These are phyloP conservation scores for Pythium chondricola DNA, from an alignment of 352 stramenopile species.

Conservation along the genomic window DNA sequence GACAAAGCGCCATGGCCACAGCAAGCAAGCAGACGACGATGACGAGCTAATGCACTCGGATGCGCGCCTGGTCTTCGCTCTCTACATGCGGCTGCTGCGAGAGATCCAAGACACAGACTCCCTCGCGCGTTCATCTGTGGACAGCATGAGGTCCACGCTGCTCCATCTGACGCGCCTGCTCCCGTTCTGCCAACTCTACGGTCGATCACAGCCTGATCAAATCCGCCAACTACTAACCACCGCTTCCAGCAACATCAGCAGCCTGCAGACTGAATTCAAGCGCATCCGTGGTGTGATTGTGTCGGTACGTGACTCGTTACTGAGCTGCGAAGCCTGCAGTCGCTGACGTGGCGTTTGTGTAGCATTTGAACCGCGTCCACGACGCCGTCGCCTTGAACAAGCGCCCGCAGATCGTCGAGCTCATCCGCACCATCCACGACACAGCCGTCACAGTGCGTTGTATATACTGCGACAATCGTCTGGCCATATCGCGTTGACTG, in stretches of 20 bases:
- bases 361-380: constrained; percentile 43
- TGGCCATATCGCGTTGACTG: too few relatives aligned
- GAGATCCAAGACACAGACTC: neutral
- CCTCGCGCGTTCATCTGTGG: neutral
- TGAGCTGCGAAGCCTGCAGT: too few relatives aligned
- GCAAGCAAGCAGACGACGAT: neutral
- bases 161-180: constrained; percentile 51
- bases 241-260: neutral
- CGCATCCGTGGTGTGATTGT: neutral
- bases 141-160: constrained; percentile 19
- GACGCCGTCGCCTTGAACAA: constrained; percentile 16
- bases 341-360: neutral
- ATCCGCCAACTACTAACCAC: constrained; percentile 6
- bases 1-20: constrained; percentile 5
- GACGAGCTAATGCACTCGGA: constrained; percentile 12
- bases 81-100: constrained; percentile 28
- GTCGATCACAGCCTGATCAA: neutral
- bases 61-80: constrained; percentile 21
- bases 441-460: constrained; percentile 33
- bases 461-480: too few relatives aligned
- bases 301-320: too few relatives aligned
- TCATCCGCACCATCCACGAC: constrained; percentile 40
- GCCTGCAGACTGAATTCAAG: neutral
- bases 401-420: constrained; percentile 29
- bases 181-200: constrained; percentile 53